A percentile compares a stretch with the other conserved stretches of the same genome.
Conservation (phyloP, 2,329 filamentous ascomycete genomes). For the Penicillium sp. region DNA sequence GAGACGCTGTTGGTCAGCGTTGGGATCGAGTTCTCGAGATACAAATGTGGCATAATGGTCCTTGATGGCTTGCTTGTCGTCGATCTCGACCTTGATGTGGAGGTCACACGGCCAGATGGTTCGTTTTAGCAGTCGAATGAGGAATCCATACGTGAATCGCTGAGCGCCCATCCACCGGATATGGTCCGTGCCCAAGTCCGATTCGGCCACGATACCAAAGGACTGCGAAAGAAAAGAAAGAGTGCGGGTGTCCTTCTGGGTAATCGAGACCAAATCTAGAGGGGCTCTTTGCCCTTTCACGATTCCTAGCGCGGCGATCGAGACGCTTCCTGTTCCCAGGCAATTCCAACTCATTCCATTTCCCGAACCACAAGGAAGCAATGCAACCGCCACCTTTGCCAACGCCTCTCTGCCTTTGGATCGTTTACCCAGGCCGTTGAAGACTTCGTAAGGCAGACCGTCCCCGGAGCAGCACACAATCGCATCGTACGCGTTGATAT, state of each 20-base stretch:
- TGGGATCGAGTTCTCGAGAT: slow-evolving; percentile 34
- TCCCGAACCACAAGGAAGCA: slow-evolving; percentile 87
- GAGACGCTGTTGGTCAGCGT: slow-evolving; percentile 19
- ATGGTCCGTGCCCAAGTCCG: slow-evolving; percentile 83
- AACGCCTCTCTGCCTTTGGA: slow-evolving; percentile 70
- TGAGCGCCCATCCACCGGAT: slow-evolving; percentile 87
- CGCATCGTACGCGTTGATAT: slow-evolving; percentile 76
- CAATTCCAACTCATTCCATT: slow-evolving; percentile 92
- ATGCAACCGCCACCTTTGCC: slow-evolving; percentile 70
- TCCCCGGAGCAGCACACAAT: slow-evolving; percentile 89
- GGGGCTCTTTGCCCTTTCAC: slow-evolving; percentile 83
- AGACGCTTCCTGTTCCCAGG: slow-evolving; percentile 72
- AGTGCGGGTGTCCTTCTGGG: slow-evolving; percentile 68
- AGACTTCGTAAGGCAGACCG: slow-evolving; percentile 85
- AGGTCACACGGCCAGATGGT: slow-evolving; percentile 85
- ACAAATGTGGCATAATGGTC: slow-evolving; percentile 59
- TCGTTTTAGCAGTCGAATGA: slow-evolving; percentile 70
- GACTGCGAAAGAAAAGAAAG: slow-evolving; percentile 89
- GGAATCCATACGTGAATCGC: slow-evolving; percentile 79
- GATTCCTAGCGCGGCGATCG: slow-evolving; percentile 72
- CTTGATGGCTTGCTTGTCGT: slow-evolving; percentile 68
- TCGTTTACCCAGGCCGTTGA: slow-evolving; percentile 81
- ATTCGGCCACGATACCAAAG: slow-evolving; percentile 83
- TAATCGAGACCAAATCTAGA: slow-evolving; percentile 81
- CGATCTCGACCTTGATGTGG: slow-evolving; percentile 75